Base-by-base conservation (phyloP, 495 filamentous ascomycete genomes). In the Penicillium goetzii region DNA sequence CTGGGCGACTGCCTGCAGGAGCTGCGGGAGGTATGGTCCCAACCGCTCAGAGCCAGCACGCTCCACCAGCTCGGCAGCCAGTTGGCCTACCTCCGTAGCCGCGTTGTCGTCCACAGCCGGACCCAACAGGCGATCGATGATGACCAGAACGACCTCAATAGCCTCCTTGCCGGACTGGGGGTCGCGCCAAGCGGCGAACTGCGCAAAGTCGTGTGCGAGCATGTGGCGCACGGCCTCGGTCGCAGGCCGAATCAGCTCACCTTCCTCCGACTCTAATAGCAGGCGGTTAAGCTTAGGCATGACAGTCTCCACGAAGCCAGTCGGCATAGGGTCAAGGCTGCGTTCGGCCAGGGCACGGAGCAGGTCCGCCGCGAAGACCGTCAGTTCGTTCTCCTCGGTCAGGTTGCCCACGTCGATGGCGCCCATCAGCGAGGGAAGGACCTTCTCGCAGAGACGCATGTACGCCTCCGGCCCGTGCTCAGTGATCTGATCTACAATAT, bases 31-130 rank as follows among this genome's bases (percentile, higher is more conserved):
- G 68, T 91, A 97, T 9, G 93, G 93, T 4, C 95, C 95, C 21
- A 99, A 86, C 50, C 90, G 84, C 66, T 97, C 93, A 26, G 89
- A 86, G 33, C 93, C 92, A 40, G 94, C 95, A 72, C 91, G 93
- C 76, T 98, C 96, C 8, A 99, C 96, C 61, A 98, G 79, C 72
- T 97, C 95, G 0, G 93, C 95, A 0, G 95, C 95, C 54, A 99
- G 84, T 30, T 93, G 92, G 61, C 95, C 95, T 28, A 99, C 93
- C 77, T 98, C 96, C 8, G 92, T 90, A n/a, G 96, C 95, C 9
- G 92, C 90, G 58, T 90, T 90, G 66, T 98, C 95, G 56, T 93
- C 90, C 32, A 97, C 88, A 2, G 83, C 75, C 0, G 92, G 90
- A 1, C 89, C 87, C 23, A 99, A 83, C 6, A 99, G 83, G n/a